phyloP scores from a whole-genome alignment of 768 basidiomycete species.

The Boletus edulis region DNA sequence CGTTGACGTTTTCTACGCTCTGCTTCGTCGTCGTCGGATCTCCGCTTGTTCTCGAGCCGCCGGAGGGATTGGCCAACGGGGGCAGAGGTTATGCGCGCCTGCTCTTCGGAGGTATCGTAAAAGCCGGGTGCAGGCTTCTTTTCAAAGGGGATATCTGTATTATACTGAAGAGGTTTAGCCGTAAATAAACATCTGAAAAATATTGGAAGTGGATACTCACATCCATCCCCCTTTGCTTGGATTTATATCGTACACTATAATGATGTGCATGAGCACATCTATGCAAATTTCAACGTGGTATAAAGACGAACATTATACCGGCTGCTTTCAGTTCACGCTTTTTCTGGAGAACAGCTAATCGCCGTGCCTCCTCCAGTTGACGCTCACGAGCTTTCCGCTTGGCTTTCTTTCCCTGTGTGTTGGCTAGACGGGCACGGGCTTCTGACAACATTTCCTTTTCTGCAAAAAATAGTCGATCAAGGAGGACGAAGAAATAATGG shows the following conservation, averaged over 20 bases:
- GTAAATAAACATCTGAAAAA: not conserved
- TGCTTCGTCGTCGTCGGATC: conserved; percentile 89
- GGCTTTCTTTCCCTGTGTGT: conserved; percentile 99
- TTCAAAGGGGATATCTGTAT: conserved; percentile 97
- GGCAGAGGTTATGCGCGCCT: conserved; percentile 80
- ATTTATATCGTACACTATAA: conserved; percentile 83
- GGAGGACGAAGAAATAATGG: not conserved
- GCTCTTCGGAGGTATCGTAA: conserved; percentile 95
- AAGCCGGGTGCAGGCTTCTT: conserved; percentile 95
- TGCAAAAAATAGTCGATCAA: conserved; percentile 29
- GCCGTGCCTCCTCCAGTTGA: conserved; percentile 92
- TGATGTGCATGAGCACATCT: not conserved
- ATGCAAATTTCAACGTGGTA: not conserved
- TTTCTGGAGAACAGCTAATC: conserved; percentile 94
- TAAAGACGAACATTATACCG: conserved; percentile 79
- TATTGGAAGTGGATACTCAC: conserved; percentile 42
- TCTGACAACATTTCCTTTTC: conserved; percentile 99
- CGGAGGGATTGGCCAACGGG: conserved; percentile 90
- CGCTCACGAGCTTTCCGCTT: conserved; percentile 98
- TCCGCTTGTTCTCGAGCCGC: conserved; percentile 94
- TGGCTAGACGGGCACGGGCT: conserved; percentile 94
- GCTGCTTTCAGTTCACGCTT: conserved; percentile 97
- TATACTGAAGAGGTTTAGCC: conserved; percentile 59
- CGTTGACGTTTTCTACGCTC: conserved; percentile 89
- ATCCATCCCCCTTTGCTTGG: conserved; percentile 98